These are phyloP conservation scores for Melampsora larici-populina DNA, from an alignment of 1,284 basidiomycete genomes.

Conservation along the genomic window DNA sequence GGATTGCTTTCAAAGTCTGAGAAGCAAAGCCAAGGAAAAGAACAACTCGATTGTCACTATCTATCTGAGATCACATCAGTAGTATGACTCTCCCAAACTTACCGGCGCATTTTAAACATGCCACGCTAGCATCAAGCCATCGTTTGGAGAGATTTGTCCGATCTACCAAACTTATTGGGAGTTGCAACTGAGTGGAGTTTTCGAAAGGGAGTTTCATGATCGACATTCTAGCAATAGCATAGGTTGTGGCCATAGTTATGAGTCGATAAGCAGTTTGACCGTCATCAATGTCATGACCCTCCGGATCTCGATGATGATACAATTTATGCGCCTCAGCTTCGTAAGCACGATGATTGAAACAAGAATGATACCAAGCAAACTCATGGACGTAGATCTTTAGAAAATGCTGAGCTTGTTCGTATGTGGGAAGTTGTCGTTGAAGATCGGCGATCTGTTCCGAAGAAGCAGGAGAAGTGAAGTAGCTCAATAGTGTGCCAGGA, in stretches of 20 bases:
- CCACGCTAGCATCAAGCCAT: slow-evolving; percentile 33
- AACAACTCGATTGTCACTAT: too few species aligned
- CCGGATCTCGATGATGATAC: slow-evolving; percentile 7
- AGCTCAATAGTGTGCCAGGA: slow-evolving; percentile 22
- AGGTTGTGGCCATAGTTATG: slow-evolving; percentile 29
- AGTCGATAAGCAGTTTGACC: not conserved
- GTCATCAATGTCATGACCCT: not conserved
- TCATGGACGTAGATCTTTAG: slow-evolving; percentile 20
- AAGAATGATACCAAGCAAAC: slow-evolving; percentile 39
- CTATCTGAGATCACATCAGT: not conserved
- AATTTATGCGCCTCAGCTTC: slow-evolving; percentile 2
- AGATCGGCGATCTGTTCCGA: slow-evolving; percentile 19
- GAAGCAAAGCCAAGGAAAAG: not conserved
- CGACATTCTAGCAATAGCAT: slow-evolving; percentile 30
- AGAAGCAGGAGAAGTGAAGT: slow-evolving; percentile 16
- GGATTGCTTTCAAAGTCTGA: slow-evolving; percentile 36
- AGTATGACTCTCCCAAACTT: not conserved
- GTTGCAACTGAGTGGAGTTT: not conserved
- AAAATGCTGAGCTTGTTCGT: slow-evolving; percentile 22
- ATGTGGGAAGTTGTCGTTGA: slow-evolving; percentile 17
- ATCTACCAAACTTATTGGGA: slow-evolving; percentile 8
- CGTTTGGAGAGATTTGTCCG: slow-evolving; percentile 26
- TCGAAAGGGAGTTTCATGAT: slow-evolving; percentile 27
- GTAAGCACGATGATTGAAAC: slow-evolving; percentile 26
- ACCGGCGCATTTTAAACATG: slow-evolving; percentile 42